A percentile compares a stretch with the other conserved stretches of the same genome.
Evolutionary conservation across 2,329 filamentous ascomycete genomes (phyloP).

Genomic region (Thelonectria discophora): DNA sequence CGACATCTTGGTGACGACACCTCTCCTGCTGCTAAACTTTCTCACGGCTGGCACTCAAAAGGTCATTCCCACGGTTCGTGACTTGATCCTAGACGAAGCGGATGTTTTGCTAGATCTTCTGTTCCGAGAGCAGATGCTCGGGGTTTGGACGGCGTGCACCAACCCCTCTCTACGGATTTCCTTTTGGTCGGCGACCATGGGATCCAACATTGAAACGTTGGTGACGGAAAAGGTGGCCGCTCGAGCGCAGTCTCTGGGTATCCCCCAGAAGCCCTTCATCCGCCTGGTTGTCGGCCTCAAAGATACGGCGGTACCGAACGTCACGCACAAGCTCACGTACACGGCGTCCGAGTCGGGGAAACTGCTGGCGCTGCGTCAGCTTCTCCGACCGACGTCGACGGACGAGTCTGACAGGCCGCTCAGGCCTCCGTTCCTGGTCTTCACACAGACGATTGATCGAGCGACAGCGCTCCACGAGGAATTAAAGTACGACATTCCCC

Average conservation of each 20-base stretch:
- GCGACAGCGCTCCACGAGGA: conserved; percentile 89
- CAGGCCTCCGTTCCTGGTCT: conserved; percentile 90
- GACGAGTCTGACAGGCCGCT: conserved; percentile 67
- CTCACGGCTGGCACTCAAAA: conserved; percentile 59
- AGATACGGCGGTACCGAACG: conserved; percentile 92
- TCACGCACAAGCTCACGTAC: conserved; percentile 88
- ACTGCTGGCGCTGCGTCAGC: conserved; percentile 86
- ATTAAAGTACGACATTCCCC: conserved; percentile 91
- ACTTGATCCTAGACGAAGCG: conserved; percentile 89
- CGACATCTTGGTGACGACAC: conserved; percentile 54
- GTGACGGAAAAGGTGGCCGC: conserved; percentile 72
- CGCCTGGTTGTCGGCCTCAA: conserved; percentile 95
- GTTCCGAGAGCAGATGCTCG: conserved; percentile 87
- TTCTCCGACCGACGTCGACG: conserved; percentile 77
- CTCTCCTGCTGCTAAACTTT: conserved; percentile 76
- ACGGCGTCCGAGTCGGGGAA: conserved; percentile 94
- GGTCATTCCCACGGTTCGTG: conserved; percentile 72
- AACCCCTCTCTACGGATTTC: conserved; percentile 76
- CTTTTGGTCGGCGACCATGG: conserved; percentile 97
- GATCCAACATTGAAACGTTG: conserved; percentile 86
- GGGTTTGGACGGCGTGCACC: conserved; percentile 82
- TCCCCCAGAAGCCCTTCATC: conserved; percentile 65
- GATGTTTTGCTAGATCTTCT: conserved; percentile 92
- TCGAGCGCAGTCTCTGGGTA: conserved; percentile 54
- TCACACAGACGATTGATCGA: conserved; percentile 94